Conservation (phyloP, 2,329 filamentous ascomycete species). For the Salinomyces thailandicus region DNA sequence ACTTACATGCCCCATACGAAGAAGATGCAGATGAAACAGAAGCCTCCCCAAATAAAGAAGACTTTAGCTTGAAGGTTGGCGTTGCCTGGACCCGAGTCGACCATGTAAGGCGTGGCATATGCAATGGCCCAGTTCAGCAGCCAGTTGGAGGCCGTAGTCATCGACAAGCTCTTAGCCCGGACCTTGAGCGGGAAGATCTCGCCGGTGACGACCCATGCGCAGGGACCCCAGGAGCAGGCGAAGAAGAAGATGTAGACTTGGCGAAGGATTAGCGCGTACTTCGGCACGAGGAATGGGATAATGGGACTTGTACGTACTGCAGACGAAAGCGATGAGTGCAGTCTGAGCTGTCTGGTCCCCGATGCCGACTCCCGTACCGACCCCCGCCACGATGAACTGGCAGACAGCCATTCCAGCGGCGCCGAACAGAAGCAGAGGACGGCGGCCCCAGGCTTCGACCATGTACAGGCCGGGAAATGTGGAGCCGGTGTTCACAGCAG, state of each 20-base stretch:
- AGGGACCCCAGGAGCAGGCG: conserved; percentile 14
- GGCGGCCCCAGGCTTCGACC: conserved; percentile 68
- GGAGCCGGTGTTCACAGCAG: conserved; percentile 64
- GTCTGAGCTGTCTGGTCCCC: conserved; percentile 21
- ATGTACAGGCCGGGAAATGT: conserved; percentile 57
- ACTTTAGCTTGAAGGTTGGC: conserved; percentile 53
- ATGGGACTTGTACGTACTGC: too few species aligned
- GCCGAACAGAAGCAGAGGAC: conserved; percentile 61
- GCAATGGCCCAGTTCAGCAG: conserved; percentile 27
- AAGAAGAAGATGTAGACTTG: conserved; percentile 30
- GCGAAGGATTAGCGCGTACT: too few species aligned
- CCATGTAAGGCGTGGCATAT: conserved; percentile 45
- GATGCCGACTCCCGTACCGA: conserved; percentile 43
- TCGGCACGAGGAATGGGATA: too few species aligned
- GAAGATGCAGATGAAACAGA: conserved; percentile 43
- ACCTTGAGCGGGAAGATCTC: conserved; percentile 27
- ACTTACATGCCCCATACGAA: conserved; percentile 19
- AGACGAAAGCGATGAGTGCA: conserved; percentile 29
- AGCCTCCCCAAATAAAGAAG: conserved; percentile 54
- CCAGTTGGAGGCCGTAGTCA: conserved; percentile 37
- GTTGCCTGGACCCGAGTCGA: conserved; percentile 52
- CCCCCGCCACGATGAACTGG: conserved; percentile 41
- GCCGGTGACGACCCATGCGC: conserved; percentile 41
- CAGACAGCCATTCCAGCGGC: conserved; percentile 59
- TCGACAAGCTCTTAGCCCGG: conserved; percentile 27